These are phyloP conservation scores for Bullera alba DNA, from an alignment of 768 basidiomycete species.

Conservation along the genomic window DNA sequence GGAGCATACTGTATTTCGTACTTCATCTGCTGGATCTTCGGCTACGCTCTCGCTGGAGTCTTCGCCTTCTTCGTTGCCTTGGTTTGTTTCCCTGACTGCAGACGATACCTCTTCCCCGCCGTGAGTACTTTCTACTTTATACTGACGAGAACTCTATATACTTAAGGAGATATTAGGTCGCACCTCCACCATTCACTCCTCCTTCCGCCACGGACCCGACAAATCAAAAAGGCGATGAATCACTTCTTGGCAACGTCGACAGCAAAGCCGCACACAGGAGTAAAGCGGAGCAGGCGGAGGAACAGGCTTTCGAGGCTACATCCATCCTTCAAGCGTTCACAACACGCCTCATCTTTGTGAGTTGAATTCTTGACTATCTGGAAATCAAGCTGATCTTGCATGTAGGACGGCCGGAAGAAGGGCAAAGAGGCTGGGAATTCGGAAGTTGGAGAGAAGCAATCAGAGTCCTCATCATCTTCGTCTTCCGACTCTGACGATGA, in stretches of 20 bases:
- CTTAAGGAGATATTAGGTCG: slow-evolving; percentile 2
- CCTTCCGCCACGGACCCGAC: slow-evolving; percentile 48
- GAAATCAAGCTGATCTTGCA: background rate
- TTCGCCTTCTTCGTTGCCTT: slow-evolving; percentile 41
- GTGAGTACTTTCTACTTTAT: slow-evolving; percentile 10
- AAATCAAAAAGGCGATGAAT: slow-evolving; percentile 47
- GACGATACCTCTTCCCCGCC: slow-evolving; percentile 46
- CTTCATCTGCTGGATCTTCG: slow-evolving; percentile 45
- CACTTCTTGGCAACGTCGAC: slow-evolving; percentile 41
- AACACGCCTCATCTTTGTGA: slow-evolving; percentile 28
- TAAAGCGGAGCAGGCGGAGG: slow-evolving; percentile 47
- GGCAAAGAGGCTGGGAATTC: slow-evolving; percentile 44
- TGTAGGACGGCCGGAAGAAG: slow-evolving; percentile 39
- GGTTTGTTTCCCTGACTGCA: slow-evolving; percentile 41
- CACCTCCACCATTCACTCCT: slow-evolving; percentile 43
- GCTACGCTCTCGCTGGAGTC: slow-evolving; percentile 43
- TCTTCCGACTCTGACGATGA: slow-evolving; percentile 34
- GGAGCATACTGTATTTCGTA: slow-evolving; percentile 42
- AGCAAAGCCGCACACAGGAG: slow-evolving; percentile 43
- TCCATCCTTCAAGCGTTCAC: slow-evolving; percentile 32
- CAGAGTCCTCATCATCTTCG: slow-evolving; percentile 7
- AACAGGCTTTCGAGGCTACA: slow-evolving; percentile 48
- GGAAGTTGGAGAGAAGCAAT: slow-evolving; percentile 37
- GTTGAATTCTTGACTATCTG: slow-evolving; percentile 10
- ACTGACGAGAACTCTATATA: too few species aligned